Base-by-base conservation (phyloP, 1,284 basidiomycete species). In the Trichosporon sp. region DNA sequence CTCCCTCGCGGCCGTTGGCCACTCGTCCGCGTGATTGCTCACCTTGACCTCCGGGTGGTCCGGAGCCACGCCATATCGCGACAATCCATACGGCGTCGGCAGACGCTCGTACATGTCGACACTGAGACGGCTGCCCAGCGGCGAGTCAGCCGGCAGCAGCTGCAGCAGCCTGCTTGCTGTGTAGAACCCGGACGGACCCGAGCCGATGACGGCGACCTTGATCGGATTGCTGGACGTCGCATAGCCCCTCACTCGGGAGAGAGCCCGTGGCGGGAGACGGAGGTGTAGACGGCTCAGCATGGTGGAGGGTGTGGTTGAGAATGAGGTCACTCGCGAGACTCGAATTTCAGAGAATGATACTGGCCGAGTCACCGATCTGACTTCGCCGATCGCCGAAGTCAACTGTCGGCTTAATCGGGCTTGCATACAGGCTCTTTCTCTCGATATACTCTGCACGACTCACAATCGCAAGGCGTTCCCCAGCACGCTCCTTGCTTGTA, bases 41-140 rank as follows among this genome's bases (percentile, higher is more conserved):
- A 91, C 94, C 88, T 98, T 99, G 80, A 99, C 96, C 86, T 99
- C 96, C 0, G 96, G 95, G 84, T 99, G 97, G 85, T 99, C 97
- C 51, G 97, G 96, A 8, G 97, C 97, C 6, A 99, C 97, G 0
- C 97, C 96, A 78, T 97, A 99, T 54, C 97, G 87, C 1, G 96
- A 95, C 0, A 99, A 88, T 0, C 97, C 97, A 80, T 97, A 93
- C 2, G 97, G 97, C 37, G 93, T 91, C 87, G 96, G 98, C 2
- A 98, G 87, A 21, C 93, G 87, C 84, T 99, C 97, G 81, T 91
- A 99, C 82, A 99, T 86, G 81, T 99, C 93, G 12, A 99, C 89
- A 48, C 88, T 85, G 32, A 92, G 84, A 46, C 81, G 74, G 81
- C 83, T 56, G 77, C 85, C 72, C 32, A 83, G 78, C 2, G 84